A percentile compares a stretch with the other conserved stretches of the same genome.
These are phyloP conservation scores for Hyphopichia homilentoma DNA, from an alignment of 805 yeast genomes.

Conservation along the genomic window DNA sequence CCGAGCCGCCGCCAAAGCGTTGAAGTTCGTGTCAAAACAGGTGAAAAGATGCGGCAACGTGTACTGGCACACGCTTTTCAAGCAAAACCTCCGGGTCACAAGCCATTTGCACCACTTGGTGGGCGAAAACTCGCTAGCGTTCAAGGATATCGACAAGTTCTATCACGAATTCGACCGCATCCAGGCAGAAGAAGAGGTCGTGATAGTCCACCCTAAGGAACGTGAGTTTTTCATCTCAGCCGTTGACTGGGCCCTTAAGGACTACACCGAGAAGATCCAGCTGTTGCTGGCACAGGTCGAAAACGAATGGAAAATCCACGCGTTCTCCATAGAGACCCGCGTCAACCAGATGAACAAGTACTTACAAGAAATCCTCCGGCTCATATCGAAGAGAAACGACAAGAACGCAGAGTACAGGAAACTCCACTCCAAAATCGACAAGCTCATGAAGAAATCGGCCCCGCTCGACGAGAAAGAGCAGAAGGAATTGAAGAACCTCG, in stretches of 20 bases:
- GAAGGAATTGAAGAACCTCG: conserved; percentile 26
- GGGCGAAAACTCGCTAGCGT: conserved; percentile 28
- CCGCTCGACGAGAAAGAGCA: conserved; percentile 37
- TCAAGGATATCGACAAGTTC: conserved; percentile 28
- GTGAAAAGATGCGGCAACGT: conserved; percentile 17
- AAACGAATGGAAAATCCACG: conserved; percentile 17
- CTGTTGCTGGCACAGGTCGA: conserved; percentile 15
- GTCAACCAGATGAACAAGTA: conserved; percentile 37
- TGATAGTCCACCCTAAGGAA: conserved; percentile 37
- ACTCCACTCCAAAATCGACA: conserved; percentile 33
- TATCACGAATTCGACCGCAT: conserved; percentile 27
- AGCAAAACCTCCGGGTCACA: conserved; percentile 25
- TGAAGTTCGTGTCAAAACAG: conserved; percentile 34
- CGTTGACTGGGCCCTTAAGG: conserved; percentile 22
- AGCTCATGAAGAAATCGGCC: conserved; percentile 27
- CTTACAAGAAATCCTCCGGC: conserved; percentile 32
- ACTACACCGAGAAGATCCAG: conserved; percentile 19
- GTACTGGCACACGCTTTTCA: conserved; percentile 30
- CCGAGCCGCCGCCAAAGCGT: conserved; percentile 38
- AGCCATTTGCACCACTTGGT: conserved; percentile 31
- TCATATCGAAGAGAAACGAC: conserved; percentile 43
- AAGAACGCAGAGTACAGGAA: conserved; percentile 41
- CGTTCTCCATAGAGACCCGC: conserved; percentile 26
- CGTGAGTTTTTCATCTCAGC: conserved; percentile 19
- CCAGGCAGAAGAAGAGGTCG: conserved; percentile 23